phyloP scores from a whole-genome alignment of 257 asterid genomes.

The Parsonsia alboflavescens region DNA sequence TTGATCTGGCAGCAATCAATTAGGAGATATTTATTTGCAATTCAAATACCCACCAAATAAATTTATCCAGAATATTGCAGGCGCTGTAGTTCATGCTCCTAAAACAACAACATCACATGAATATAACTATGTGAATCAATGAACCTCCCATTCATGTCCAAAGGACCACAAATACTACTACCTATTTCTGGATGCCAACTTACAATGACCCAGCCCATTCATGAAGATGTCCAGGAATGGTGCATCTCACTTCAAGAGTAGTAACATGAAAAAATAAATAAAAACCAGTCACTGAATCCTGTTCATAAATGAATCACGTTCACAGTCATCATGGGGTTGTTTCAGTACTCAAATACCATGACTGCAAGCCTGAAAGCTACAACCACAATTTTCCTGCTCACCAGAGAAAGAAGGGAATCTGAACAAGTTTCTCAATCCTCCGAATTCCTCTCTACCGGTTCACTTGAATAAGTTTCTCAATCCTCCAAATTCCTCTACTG shows the following conservation, averaged over 20 bases:
- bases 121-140: not conserved
- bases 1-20: not conserved
- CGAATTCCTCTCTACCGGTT: no score
- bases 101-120: not conserved
- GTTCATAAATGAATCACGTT: not conserved
- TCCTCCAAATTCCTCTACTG: no score
- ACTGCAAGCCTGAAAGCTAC: not conserved
- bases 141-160: not conserved
- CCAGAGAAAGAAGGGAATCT: not conserved
- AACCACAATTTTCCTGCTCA: not conserved
- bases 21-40: not conserved
- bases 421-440: not conserved
- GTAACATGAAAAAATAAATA: not conserved
- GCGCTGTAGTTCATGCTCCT: not conserved
- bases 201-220: not conserved
- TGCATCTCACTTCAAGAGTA: not conserved
- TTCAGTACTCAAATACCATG: not conserved
- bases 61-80: not conserved
- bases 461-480: not conserved
- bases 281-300: not conserved
- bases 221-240: not conserved
- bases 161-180: not conserved
- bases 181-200: not conserved
- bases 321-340: not conserved
- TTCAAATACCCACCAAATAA: not conserved